Evolutionary conservation across 2,329 filamentous ascomycete genomes (phyloP), one percentile per base, ranked within the genome.

Genomic region (Scedosporium boydii): DNA sequence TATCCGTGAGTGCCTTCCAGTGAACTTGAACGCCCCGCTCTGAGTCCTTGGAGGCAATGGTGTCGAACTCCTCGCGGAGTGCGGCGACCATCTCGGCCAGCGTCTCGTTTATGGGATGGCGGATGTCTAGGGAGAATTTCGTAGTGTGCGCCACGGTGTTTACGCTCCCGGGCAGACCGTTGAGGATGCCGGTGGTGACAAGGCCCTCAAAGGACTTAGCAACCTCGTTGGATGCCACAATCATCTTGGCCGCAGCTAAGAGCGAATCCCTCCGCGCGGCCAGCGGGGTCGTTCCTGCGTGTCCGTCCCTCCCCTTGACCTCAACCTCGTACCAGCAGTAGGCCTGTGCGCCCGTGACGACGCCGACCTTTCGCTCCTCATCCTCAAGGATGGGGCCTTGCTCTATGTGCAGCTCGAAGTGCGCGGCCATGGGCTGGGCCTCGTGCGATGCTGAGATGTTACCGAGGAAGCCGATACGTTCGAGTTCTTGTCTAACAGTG

Each of bases 321-420:
- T 64, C 66, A 16, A 74, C 59, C 2, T 70, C 71, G 27, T 71
- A 66, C 72, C 72, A 74, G 29, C 68, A 67, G 59, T 73, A 73
- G 0, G 68, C 71, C 64, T 74, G 72, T 1, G 68, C 68, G n/a
- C 71, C 71, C 10, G 67, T 65, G 6, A 74, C 72, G 12, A 73
- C 71, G 7, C 72, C 72, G 48, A 74, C 69, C 46, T 66, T 69
- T 38, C 63, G 68, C 0, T 64, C 63, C 1, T 64, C 63, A 6
- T 66, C 64, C 59, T 93, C 86, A 1, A 96, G 80, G 41, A 91
- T 83, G 0, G 90, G 89, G 0, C 90, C 90, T 71, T 96, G 91
- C 71, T 96, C 91, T 61, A 93, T 93, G 70, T 95, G 90, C 9
- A 95, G 79, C 72, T 93, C 90, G 68, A 93, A 93, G 72, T 93